These are phyloP conservation scores for Cicer arietinum DNA, from an alignment of 306 rosid genomes.

Conservation along the genomic window DNA sequence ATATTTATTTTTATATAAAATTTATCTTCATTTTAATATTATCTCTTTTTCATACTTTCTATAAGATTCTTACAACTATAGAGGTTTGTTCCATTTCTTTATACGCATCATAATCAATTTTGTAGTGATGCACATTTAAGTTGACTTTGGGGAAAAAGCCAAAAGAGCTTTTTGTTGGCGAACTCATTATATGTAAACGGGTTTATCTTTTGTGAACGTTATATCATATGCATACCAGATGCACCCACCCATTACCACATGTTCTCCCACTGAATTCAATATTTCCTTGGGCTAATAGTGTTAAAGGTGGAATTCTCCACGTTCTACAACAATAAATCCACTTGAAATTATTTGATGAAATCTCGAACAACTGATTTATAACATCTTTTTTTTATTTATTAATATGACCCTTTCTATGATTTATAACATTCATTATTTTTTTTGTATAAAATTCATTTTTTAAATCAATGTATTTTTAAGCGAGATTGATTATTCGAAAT, in stretches of 20 bases:
- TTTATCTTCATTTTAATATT: too few species aligned
- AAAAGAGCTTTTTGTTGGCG: conserved; percentile 39
- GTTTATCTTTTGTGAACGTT: conserved; percentile 24
- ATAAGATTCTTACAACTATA: too few species aligned
- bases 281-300: conserved; percentile 9
- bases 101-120: conserved; percentile 29
- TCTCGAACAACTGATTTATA: neutral
- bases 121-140: conserved; percentile 42
- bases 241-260: conserved; percentile 36
- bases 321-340: conserved; percentile 28
- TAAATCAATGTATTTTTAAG: too few species aligned
- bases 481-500: too few species aligned
- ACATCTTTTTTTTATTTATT: conserved; percentile 22
- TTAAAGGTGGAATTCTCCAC: conserved; percentile 32
- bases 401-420: conserved; percentile 19
- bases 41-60: too few species aligned
- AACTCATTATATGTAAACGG: conserved; percentile 27
- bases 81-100: conserved; percentile 31
- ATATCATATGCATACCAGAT: neutral
- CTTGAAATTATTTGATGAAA: conserved; percentile 18
- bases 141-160: conserved; percentile 48
- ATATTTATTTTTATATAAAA: too few species aligned
- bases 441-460: too few species aligned
- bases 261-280: conserved; percentile 41
- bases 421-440: neutral